Base-by-base conservation (phyloP, 1,139 yeast species). In the Pichia sp. region DNA sequence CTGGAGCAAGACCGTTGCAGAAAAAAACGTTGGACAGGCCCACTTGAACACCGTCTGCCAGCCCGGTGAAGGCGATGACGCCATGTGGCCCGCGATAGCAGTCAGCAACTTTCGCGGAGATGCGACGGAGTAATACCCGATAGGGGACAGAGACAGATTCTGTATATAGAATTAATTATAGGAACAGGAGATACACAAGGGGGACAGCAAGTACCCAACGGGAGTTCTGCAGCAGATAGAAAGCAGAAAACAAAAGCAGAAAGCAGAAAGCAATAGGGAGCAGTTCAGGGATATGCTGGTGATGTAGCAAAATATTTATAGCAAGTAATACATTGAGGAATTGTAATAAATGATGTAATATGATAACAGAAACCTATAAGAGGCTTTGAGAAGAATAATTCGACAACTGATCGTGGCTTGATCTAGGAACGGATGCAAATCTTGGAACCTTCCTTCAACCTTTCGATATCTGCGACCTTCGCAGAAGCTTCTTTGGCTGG, bases 361-460 rank as follows among this genome's bases (percentile, higher is more conserved):
- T 10, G 37, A 18, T 34, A n/a, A n/a, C 19, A 34, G 37, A 34
- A 34, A n/a, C 37, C 18, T 34, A 16, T 34, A 34, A n/a, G 37
- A 34, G 37, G 19, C 37, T 34, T 34, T n/a, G 18, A 34, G 8
- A 34, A 34, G 18, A 34, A 34, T 34, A 34, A 34, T 34, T 34
- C 37, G 18, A 34, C 18, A n/a, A 13, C 37, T 34, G 37, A n/a
- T n/a, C n/a, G 37, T 34, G 7, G 7, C 18, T 16, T 2, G 16
- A 10, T 13, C 37, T 61, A 75, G 22, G 83, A 79, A 62, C 79
- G 78, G 56, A 86, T 85, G 74, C 95, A 86, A 60, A 75, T 84
- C 54, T 81, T 78, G 40, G 93, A 74, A 31, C 93, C 91, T 61
- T 85, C 87, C 59, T 80, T 69, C 49, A 86, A 75, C 55, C 87